Evolutionary conservation across 306 rosid species (phyloP).

Genomic region (Vigna unguiculata): DNA sequence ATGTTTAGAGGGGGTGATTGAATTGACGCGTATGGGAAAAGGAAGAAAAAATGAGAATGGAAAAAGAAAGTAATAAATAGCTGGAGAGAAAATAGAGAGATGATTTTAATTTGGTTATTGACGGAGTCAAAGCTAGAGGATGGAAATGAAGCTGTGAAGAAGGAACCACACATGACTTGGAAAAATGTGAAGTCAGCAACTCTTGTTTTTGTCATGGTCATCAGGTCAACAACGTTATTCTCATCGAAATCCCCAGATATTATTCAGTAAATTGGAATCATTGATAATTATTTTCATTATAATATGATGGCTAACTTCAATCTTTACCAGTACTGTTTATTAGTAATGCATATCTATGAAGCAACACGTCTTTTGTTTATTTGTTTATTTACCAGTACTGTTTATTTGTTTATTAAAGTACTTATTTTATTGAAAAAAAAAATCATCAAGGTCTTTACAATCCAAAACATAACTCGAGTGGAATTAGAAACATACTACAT

Average conservation of each 20-base stretch:
- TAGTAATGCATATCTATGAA: background rate
- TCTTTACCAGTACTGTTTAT: too few relatives aligned
- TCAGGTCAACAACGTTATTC: background rate
- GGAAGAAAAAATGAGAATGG: background rate
- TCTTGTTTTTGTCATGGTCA: background rate
- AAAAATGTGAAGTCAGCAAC: background rate
- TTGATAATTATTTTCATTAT: background rate
- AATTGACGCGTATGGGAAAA: background rate
- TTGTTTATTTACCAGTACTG: too few relatives aligned
- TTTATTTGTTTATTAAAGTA: too few relatives aligned
- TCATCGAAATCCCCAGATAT: background rate
- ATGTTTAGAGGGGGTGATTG: background rate
- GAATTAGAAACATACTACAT: too few relatives aligned
- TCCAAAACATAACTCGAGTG: too few relatives aligned
- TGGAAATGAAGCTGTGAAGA: background rate
- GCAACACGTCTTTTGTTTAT: too few relatives aligned
- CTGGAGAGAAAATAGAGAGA: background rate
- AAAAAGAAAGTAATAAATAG: background rate
- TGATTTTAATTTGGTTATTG: background rate
- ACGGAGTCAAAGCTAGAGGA: conserved; percentile 23
- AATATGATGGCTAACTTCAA: background rate
- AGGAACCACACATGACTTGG: background rate
- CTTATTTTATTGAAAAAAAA: too few relatives aligned
- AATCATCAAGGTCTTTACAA: too few relatives aligned
- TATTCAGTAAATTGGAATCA: background rate